phyloP scores from a whole-genome alignment of 352 stramenopile genomes.

The Globisporangium abappressorium region DNA sequence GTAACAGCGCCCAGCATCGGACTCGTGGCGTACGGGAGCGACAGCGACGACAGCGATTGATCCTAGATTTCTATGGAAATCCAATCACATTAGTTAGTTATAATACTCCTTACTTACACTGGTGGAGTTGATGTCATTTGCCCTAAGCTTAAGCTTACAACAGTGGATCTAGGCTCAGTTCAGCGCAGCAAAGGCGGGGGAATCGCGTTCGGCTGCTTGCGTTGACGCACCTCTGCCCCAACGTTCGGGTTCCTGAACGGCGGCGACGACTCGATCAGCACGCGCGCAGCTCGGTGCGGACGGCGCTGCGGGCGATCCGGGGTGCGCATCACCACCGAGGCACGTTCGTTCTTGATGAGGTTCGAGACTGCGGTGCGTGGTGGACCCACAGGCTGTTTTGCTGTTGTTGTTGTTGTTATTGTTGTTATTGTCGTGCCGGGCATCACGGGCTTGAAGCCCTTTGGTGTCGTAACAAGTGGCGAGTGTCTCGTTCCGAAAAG shows the following conservation, averaged over 20 bases:
- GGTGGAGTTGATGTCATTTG: not conserved
- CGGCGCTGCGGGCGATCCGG: slow-evolving; percentile 71
- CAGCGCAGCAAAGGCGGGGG: slow-evolving; percentile 25
- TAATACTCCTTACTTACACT: not conserved
- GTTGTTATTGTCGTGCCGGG: not conserved
- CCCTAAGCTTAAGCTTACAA: not conserved
- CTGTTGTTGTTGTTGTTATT: not conserved
- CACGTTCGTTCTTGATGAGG: slow-evolving; percentile 12
- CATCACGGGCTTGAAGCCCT: slow-evolving; percentile 9
- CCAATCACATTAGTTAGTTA: not conserved
- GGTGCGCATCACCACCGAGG: slow-evolving; percentile 67
- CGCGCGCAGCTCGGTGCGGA: slow-evolving; percentile 31
- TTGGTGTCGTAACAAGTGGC: not conserved
- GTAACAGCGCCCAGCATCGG: slow-evolving; percentile 21
- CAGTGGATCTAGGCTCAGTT: not conserved
- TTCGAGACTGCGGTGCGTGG: slow-evolving; percentile 14
- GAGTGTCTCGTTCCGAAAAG: slow-evolving; percentile 1
- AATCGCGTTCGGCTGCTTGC: slow-evolving; percentile 19
- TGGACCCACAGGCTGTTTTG: not conserved
- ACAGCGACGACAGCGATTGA: slow-evolving; percentile 58
- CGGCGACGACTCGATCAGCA: slow-evolving; percentile 76
- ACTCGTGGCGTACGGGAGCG: slow-evolving; percentile 65
- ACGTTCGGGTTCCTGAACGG: slow-evolving; percentile 53
- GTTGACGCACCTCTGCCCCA: slow-evolving; percentile 18
- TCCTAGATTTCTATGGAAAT: not conserved